These are phyloP conservation scores for Ceratocystis eucalypticola DNA, from an alignment of 2,329 filamentous ascomycete genomes.

Conservation along the genomic window DNA sequence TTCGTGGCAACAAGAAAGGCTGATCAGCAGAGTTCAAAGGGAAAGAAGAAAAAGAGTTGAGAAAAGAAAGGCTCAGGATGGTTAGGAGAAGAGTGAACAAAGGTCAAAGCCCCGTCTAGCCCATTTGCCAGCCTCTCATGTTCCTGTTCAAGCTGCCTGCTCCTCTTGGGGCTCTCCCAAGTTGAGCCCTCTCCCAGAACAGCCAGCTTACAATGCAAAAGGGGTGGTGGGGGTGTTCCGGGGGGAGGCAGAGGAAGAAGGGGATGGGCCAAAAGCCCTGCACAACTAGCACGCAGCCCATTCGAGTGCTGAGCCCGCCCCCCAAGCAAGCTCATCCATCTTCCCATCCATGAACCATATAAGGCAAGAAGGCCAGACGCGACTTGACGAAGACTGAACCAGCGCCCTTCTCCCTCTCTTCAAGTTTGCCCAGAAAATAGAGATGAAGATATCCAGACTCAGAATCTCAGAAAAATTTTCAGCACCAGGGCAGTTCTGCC, in stretches of 20 bases:
- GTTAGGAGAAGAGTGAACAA: neutral
- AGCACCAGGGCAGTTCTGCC: neutral
- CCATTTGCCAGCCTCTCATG: neutral
- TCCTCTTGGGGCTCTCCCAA: neutral
- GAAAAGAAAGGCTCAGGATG: neutral
- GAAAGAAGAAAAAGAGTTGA: neutral
- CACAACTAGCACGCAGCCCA: neutral
- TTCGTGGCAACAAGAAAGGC: neutral
- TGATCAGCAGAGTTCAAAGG: neutral
- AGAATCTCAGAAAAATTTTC: neutral
- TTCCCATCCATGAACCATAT: neutral
- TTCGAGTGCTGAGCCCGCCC: neutral
- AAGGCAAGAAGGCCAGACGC: neutral
- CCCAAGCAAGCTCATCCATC: neutral
- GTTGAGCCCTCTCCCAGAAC: neutral
- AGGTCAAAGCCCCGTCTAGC: slow-evolving; percentile 1
- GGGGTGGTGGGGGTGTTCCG: neutral
- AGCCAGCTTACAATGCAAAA: neutral
- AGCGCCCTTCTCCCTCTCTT: no score
- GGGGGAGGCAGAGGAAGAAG: neutral
- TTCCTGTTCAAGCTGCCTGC: neutral
- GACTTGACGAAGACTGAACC: neutral
- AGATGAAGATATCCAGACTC: neutral
- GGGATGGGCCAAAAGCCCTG: neutral
- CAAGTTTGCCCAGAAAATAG: no score